Conservation (phyloP, 805 yeast species). For the Candida qinlingensis region DNA sequence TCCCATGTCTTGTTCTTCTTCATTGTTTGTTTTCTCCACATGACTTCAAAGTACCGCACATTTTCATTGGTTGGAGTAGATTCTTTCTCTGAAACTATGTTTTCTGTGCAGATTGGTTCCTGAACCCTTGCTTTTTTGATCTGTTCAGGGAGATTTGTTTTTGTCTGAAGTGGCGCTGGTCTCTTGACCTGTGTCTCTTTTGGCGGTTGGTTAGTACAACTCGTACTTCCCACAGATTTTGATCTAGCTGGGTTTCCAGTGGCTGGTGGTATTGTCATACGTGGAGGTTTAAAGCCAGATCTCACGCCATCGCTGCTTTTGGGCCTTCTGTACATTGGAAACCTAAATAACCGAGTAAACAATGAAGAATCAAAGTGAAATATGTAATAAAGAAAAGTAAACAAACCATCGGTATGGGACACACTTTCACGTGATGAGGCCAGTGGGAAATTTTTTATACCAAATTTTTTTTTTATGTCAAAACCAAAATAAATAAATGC, state of each 20-base stretch:
- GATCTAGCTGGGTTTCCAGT: neutral
- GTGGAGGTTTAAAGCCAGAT: constrained; percentile 15
- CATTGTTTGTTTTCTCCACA: constrained; percentile 54
- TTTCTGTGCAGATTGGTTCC: neutral
- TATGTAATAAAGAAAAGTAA: neutral
- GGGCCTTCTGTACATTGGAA: constrained; percentile 12
- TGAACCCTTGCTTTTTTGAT: neutral
- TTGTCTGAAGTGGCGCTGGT: constrained; percentile 1
- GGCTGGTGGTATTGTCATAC: constrained; percentile 9
- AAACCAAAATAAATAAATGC: too few species aligned
- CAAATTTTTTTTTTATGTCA: too few species aligned
- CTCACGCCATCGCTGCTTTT: constrained; percentile 4
- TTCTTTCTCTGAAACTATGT: neutral
- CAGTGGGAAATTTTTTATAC: too few species aligned
- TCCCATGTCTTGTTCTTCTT: constrained; percentile 94
- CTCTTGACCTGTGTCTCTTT: constrained; percentile 2
- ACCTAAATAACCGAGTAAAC: neutral
- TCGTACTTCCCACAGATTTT: neutral
- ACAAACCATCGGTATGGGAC: too few species aligned
- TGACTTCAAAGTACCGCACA: constrained; percentile 20
- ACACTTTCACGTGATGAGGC: too few species aligned
- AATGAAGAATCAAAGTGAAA: neutral
- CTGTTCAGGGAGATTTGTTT: neutral
- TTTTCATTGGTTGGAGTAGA: neutral
- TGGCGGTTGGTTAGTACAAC: neutral